Base-by-base conservation (phyloP, 331 rosid species). In the Saraca asoca region DNA sequence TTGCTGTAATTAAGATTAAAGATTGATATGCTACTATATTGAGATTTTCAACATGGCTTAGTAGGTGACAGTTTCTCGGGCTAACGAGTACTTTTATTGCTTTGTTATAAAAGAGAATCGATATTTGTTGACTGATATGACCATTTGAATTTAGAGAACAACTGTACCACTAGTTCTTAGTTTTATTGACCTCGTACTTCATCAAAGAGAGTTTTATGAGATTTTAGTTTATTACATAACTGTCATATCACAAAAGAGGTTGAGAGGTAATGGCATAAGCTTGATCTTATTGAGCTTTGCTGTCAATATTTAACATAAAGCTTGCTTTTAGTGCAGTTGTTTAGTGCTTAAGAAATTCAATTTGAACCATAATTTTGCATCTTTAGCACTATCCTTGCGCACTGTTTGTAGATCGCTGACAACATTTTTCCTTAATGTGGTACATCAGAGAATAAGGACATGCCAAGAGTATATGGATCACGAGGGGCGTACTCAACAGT, bases 401-500 rank as follows among this genome's bases (percentile, higher is more conserved):
- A 45, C 9, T 34, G 31, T 58, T 17, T n/a, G 2, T 29, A 17
- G 44, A 17, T 15, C 38, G 17, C 55, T 75, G 60, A 57, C 20
- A n/a, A 50, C 24, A 13, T 20, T 38, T 59, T 51, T 19, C 29
- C 75, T 73, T 53, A 51, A 66, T 51, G 16, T 41, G 79, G 38
- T 75, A 31, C 24, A 42, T 63, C 70, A 91, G 99, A 83, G 99
- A 82, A 75, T 90, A 60, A 85, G 75, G 81, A 90, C 93, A 0
- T 94, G 97, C 84, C 97, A 82, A 77, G 89, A 84, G 61, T 83
- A 66, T 69, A 86, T 86, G 53, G 95, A 85, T 80, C 97, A 88
- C 1, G 88, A 80, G 71, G 99, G 97, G 33, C 77, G 79, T 76
- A 69, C 89, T 64, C 96, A 94, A 68, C 99, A 90, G 68, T 88